Conservation (phyloP, 2,329 filamentous ascomycete species). For the Trichoderma simmonsii region DNA sequence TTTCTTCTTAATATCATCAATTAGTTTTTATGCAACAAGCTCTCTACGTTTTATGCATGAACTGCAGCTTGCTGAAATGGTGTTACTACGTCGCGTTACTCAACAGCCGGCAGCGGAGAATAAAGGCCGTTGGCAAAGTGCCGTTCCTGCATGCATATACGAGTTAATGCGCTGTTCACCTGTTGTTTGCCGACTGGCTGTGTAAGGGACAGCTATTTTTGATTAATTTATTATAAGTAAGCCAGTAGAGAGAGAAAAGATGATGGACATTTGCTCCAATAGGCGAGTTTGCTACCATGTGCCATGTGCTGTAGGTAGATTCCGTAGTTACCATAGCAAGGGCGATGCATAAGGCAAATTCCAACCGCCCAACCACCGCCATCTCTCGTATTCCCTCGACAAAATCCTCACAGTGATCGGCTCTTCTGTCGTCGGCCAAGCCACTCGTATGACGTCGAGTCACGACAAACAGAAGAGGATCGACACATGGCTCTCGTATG, state of each 20-base stretch:
- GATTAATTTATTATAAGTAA: neutral
- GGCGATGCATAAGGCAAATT: neutral
- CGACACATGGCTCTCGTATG: constrained; percentile 2
- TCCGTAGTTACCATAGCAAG: neutral
- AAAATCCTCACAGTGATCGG: neutral
- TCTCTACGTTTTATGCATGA: neutral
- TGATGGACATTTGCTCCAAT: neutral
- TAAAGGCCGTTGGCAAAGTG: neutral
- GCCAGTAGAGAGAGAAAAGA: neutral
- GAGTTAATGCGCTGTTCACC: neutral
- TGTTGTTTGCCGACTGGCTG: neutral
- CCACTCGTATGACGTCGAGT: neutral
- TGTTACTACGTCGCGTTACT: neutral
- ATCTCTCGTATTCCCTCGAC: neutral
- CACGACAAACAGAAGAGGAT: neutral
- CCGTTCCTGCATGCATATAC: constrained; percentile 11
- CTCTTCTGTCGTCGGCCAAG: constrained; percentile 4
- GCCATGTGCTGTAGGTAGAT: neutral
- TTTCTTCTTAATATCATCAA: neutral
- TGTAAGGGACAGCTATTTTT: neutral
- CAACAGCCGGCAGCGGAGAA: constrained; percentile 7
- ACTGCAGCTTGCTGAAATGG: neutral
- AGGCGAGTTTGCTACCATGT: neutral
- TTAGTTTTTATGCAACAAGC: neutral
- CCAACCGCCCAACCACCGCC: neutral